Conservation (phyloP, 352 stramenopile species). For the Globisporangium heterothallicum region DNA sequence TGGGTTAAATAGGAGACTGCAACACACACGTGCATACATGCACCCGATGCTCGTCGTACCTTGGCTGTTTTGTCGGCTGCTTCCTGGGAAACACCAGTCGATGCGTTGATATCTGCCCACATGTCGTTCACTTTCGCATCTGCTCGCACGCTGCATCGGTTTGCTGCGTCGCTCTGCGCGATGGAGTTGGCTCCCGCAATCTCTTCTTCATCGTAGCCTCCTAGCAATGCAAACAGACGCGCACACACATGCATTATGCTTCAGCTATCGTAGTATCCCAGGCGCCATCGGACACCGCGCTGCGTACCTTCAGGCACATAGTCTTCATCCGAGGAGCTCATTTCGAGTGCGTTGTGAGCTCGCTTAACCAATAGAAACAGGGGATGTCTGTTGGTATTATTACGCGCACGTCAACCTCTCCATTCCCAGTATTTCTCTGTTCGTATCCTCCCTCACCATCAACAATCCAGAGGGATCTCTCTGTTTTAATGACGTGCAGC, state of each 20-base stretch:
- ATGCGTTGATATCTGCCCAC: constrained; percentile 65
- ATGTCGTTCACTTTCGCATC: constrained; percentile 36
- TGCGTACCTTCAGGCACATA: constrained; percentile 56
- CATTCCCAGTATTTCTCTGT: not conserved
- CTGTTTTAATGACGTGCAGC: not conserved
- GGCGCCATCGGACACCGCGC: no score
- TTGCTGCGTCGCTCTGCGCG: not conserved
- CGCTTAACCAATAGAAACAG: not conserved
- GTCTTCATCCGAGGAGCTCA: constrained; percentile 71
- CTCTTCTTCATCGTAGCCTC: not conserved
- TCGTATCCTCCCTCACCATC: no score
- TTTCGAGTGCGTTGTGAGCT: constrained; percentile 13
- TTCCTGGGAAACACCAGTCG: constrained; percentile 45
- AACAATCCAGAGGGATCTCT: no score
- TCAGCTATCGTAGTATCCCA: not conserved
- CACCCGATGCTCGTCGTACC: constrained; percentile 18
- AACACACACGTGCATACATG: not conserved
- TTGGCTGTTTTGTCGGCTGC: constrained; percentile 44
- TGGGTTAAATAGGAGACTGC: not conserved
- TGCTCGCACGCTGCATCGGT: constrained; percentile 20
- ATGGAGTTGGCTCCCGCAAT: not conserved
- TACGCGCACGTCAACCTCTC: not conserved
- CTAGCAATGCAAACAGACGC: not conserved
- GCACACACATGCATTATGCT: not conserved
- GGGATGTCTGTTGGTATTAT: not conserved